Conservation (phyloP, 306 rosid species). For the Arachis hypogaea region DNA sequence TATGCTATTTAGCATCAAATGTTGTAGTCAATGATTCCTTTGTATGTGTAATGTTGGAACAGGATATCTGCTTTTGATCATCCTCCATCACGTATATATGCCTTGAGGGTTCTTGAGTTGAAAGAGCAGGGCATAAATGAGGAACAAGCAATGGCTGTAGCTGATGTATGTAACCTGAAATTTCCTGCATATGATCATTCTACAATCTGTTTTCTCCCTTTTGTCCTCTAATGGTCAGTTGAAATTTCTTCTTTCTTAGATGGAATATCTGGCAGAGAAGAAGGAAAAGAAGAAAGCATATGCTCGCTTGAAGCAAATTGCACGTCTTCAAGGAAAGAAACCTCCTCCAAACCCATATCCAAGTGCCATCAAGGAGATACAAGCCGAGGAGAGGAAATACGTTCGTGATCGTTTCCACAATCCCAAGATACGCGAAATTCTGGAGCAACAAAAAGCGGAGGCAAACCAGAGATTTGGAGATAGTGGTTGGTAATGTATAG, state of each 20-base stretch:
- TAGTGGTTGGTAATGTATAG: constrained; percentile 31
- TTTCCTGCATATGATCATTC: constrained; percentile 13
- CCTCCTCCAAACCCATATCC: constrained; percentile 91
- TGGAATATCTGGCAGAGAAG: constrained; percentile 77
- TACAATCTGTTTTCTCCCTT: constrained; percentile 5
- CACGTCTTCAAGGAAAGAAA: constrained; percentile 74
- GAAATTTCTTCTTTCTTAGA: constrained; percentile 51
- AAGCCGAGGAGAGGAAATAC: constrained; percentile 74
- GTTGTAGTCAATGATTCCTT: constrained; percentile 18
- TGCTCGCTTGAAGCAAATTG: constrained; percentile 65
- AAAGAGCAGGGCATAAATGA: constrained; percentile 77
- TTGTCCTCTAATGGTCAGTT: constrained; percentile 25
- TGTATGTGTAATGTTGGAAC: constrained; percentile 44
- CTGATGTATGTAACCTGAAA: constrained; percentile 60
- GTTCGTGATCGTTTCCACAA: constrained; percentile 75
- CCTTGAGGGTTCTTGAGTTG: constrained; percentile 69
- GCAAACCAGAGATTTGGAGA: constrained; percentile 44
- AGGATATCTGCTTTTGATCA: constrained; percentile 73
- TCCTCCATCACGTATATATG: constrained; percentile 81
- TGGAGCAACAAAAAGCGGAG: constrained; percentile 61
- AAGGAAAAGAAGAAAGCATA: constrained; percentile 78
- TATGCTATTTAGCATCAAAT: constrained; percentile 20
- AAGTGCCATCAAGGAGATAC: constrained; percentile 69
- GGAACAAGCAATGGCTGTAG: constrained; percentile 79
- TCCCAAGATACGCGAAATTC: constrained; percentile 60